A percentile compares a stretch with the other conserved stretches of the same genome.
These are phyloP conservation scores for Wickerhamiella parazyma DNA, from an alignment of 805 yeast species.

Conservation along the genomic window DNA sequence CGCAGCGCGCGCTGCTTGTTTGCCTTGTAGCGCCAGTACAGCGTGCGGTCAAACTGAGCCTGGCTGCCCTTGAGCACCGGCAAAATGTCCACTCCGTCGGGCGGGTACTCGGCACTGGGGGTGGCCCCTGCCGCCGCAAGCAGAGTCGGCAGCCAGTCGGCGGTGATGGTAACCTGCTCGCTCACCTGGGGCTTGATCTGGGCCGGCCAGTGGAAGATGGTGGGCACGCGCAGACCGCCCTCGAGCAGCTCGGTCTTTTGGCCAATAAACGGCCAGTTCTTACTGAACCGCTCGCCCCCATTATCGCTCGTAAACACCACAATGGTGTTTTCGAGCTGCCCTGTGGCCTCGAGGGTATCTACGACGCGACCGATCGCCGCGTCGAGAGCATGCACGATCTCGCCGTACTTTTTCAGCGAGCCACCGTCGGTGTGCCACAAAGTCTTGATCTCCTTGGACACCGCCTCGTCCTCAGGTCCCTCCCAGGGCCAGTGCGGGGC, in stretches of 20 bases:
- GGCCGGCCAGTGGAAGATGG: conserved; percentile 35
- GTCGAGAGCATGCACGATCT: conserved; percentile 47
- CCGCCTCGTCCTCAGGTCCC: conserved; percentile 35
- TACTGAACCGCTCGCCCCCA: conserved; percentile 51
- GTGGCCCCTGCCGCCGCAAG: conserved; percentile 35
- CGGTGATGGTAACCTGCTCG: conserved; percentile 39
- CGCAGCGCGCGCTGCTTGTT: conserved; percentile 16
- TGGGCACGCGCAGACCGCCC: conserved; percentile 48
- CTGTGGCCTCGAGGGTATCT: conserved; percentile 29
- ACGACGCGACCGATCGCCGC: conserved; percentile 38
- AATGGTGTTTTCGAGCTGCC: conserved; percentile 41
- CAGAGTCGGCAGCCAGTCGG: conserved; percentile 47
- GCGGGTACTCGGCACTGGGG: conserved; percentile 39
- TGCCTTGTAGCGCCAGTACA: conserved; percentile 19
- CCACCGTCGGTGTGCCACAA: conserved; percentile 37
- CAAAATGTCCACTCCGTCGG: conserved; percentile 31
- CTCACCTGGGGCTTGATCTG: conserved; percentile 19
- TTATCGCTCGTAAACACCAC: conserved; percentile 50
- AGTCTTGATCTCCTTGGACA: conserved; percentile 36
- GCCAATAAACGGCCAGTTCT: conserved; percentile 38
- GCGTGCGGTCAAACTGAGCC: conserved; percentile 12
- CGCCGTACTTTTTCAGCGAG: conserved; percentile 41
- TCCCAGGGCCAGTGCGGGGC: conserved; percentile 61
- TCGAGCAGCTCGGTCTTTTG: conserved; percentile 46
- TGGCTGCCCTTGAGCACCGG: conserved; percentile 27